These are phyloP conservation scores for Periconia sp. DNA, from an alignment of 2,329 filamentous ascomycete species.

Conservation along the genomic window DNA sequence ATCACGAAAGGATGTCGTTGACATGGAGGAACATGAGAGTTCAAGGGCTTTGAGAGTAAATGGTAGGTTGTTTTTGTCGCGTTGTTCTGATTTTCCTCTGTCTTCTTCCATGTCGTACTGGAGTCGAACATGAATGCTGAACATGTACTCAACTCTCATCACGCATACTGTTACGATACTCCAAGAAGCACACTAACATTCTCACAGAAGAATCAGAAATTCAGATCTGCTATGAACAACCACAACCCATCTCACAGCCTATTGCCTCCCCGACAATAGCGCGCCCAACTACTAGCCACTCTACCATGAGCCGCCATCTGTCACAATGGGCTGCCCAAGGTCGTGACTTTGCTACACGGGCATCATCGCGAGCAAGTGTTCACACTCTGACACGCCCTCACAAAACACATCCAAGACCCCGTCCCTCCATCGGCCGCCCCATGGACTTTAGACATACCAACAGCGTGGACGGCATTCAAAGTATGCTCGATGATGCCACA, in stretches of 20 bases:
- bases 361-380: conserved; percentile 37
- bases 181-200: conserved; percentile 17
- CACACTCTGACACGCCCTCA: conserved; percentile 33
- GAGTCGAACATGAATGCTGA: no score
- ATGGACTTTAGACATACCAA: conserved; percentile 41
- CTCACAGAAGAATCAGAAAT: conserved; percentile 23
- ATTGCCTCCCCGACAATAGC: conserved; percentile 30
- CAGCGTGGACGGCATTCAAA: conserved; percentile 29
- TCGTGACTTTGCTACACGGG: conserved; percentile 38
- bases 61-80: conserved; percentile 29
- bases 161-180: not conserved
- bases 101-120: no score
- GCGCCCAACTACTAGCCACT: conserved; percentile 39
- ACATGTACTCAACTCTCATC: no score
- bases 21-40: conserved; percentile 18
- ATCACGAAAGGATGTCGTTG: conserved; percentile 26
- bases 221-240: conserved; percentile 40
- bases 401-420: conserved; percentile 29
- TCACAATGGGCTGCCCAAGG: conserved; percentile 40
- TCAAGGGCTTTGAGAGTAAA: conserved; percentile 17
- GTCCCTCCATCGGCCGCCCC: conserved; percentile 39
- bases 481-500: conserved; percentile 34
- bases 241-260: conserved; percentile 26
- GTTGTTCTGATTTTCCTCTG: no score
- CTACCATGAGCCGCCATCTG: conserved; percentile 32